A percentile compares a stretch with the other conserved stretches of the same genome.
Conservation (phyloP, 371 early-diverging fungal species). For the Apophysomyces elegans region DNA sequence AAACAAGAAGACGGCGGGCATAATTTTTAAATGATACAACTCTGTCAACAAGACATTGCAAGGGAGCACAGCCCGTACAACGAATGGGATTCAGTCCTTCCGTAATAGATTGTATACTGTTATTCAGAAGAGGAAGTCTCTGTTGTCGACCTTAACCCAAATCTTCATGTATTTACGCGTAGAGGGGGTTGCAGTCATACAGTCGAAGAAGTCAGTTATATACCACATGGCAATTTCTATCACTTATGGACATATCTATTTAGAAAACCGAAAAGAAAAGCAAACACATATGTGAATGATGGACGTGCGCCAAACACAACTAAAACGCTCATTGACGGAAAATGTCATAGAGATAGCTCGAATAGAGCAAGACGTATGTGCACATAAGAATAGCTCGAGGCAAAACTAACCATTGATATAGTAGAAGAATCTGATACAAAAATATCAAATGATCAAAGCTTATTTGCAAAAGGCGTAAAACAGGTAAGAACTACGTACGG, state of each 20-base stretch:
- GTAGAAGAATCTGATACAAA: too few species aligned
- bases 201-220: background rate
- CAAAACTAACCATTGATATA: too few species aligned
- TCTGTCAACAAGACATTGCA: background rate
- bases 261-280: background rate
- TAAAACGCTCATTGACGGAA: background rate
- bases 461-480: too few species aligned
- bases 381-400: too few species aligned
- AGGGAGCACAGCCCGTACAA: background rate
- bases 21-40: background rate
- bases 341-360: background rate
- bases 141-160: background rate
- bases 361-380: too few species aligned
- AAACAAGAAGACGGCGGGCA: background rate
- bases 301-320: background rate
- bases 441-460: too few species aligned
- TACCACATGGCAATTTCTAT: background rate
- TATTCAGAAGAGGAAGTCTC: background rate
- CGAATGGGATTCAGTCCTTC: background rate
- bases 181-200: background rate
- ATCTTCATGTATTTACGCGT: background rate
- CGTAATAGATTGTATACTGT: background rate
- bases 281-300: background rate
- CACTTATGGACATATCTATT: background rate
- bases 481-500: too few species aligned